Base-by-base conservation (phyloP, 208 protist species). In the Leishmania turanica region DNA sequence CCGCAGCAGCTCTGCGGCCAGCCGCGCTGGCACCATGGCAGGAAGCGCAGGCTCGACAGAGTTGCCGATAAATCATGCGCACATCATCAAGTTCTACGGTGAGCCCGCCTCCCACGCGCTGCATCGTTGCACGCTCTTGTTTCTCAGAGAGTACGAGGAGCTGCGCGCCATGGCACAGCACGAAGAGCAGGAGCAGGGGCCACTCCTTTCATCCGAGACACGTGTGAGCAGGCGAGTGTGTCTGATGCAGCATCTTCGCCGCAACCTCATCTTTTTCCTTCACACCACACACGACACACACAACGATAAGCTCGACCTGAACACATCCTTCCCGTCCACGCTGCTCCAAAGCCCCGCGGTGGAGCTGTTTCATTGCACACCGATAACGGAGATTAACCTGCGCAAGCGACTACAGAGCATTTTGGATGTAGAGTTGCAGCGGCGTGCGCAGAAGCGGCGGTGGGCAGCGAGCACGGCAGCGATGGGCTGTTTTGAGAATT, bases 271-370 rank as follows among this genome's bases (percentile, higher is more conserved):
- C 66, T 84, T 95, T 60, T 93, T 98, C 69, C 74, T 98, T 56
- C 84, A 95, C 84, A 98, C 95, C 4, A 92, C 88, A 31, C 95
- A 98, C 81, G 93, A 98, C 82, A 93, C 88, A 37, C 95, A 98
- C 81, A 96, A 87, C 75, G 90, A 93, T 56, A 96, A 96, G 79
- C 75, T 95, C 9, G 92, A 92, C 66, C 65, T 96, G 4, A 47
- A 47, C 72, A 82, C 80, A 21, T 71, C 83, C 13, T 89, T 96
- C 75, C 91, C 93, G 0, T 56, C 69, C 1, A 42, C 79, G 13
- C n/a, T 96, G 49, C 82, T 97, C 31, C 78, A 86, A 42, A 90
- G 90, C 77, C 79, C 64, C 6, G 81, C 62, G 19, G 72, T 94
- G 19, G 78, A 90, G 72, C 73, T 89, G 7, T 98, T 98, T 76